A percentile compares a stretch with the other conserved stretches of the same genome.
phyloP scores from a whole-genome alignment of 495 filamentous ascomycete species.

The Tuber melanosporum region DNA sequence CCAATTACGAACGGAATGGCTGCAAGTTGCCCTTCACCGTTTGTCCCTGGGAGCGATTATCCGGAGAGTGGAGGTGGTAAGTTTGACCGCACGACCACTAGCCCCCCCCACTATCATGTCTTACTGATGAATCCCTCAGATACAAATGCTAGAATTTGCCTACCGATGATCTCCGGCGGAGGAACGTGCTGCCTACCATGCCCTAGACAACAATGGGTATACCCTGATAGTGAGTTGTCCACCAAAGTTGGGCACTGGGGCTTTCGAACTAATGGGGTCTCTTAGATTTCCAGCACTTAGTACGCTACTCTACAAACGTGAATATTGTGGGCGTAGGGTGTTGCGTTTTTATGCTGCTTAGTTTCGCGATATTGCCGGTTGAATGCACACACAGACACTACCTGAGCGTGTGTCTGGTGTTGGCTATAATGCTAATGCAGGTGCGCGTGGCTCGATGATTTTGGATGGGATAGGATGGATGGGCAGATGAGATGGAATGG shows the following conservation, averaged over 20 bases:
- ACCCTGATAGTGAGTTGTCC: slow-evolving; percentile 58
- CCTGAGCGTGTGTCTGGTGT: slow-evolving; percentile 74
- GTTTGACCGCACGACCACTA: slow-evolving; percentile 33
- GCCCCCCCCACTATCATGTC: slow-evolving; percentile 1
- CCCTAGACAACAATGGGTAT: slow-evolving; percentile 75
- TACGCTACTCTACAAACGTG: slow-evolving; percentile 65
- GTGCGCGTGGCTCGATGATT: slow-evolving; percentile 48
- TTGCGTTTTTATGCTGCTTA: slow-evolving; percentile 69
- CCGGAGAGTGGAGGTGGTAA: slow-evolving; percentile 59
- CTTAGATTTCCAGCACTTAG: slow-evolving; percentile 57
- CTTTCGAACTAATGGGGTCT: not conserved
- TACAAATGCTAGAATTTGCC: slow-evolving; percentile 44
- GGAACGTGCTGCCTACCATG: slow-evolving; percentile 80
- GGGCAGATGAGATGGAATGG: not conserved
- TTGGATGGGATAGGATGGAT: not conserved
- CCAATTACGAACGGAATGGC: slow-evolving; percentile 22
- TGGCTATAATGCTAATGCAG: slow-evolving; percentile 68
- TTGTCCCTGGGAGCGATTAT: slow-evolving; percentile 57
- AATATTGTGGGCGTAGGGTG: slow-evolving; percentile 66
- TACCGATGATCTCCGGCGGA: slow-evolving; percentile 49
- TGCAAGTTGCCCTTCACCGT: slow-evolving; percentile 55
- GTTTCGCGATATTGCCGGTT: slow-evolving; percentile 75
- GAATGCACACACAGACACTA: slow-evolving; percentile 90
- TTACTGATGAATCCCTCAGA: slow-evolving; percentile 19
- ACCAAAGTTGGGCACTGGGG: slow-evolving; percentile 8